Base-by-base conservation (phyloP, 495 filamentous ascomycete genomes). In the Penicillium paradoxum region DNA sequence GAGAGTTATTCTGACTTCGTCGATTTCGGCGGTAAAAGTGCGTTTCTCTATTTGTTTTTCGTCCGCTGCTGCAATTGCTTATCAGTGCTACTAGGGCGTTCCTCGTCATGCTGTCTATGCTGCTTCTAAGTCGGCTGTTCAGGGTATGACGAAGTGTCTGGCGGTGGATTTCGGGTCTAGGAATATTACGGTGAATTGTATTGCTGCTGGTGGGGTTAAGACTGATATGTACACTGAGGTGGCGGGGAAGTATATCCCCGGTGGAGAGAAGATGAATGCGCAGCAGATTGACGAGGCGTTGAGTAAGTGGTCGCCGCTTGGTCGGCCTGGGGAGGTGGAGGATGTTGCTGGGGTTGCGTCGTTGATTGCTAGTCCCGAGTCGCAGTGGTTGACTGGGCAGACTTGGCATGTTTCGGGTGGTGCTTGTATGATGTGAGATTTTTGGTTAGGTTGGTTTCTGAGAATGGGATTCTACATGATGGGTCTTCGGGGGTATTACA, bases 101-200 rank as follows among this genome's bases (percentile, higher is more conserved):
- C 59, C 62, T 15, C 44, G 49, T 0, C 62, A 77, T 21, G 55
- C 63, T 14, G 49, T 70, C 8, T 83, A 83, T 57, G 80, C 77
- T 46, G 72, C 79, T 0, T 80, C 74, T 29, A 83, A 83, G 55
- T 76, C 65, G 18, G 80, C 65, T 6, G 65, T 82, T 4, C 73
- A 79, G 22, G 79, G 79, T 6, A 77, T 83, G 55, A 74, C 74
- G 5, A 81, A 81, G 54, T 72, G 72, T 51, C 71, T 83, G 57
- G 80, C 79, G 13, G 59, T 80, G 49, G 81, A 83, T 48, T 60
- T 83, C 38, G 81, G 78, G 0, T 62, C 70, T 4, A 69, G 70
- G 38, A 78, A 78, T 10, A 74, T 83, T 19, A 66, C 79, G 9
- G 72, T 74, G 1, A 84, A 84, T 57, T 70, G 77, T 13, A 70